Conservation (phyloP, 2,329 filamentous ascomycete species). For the Talaromyces sp. region DNA sequence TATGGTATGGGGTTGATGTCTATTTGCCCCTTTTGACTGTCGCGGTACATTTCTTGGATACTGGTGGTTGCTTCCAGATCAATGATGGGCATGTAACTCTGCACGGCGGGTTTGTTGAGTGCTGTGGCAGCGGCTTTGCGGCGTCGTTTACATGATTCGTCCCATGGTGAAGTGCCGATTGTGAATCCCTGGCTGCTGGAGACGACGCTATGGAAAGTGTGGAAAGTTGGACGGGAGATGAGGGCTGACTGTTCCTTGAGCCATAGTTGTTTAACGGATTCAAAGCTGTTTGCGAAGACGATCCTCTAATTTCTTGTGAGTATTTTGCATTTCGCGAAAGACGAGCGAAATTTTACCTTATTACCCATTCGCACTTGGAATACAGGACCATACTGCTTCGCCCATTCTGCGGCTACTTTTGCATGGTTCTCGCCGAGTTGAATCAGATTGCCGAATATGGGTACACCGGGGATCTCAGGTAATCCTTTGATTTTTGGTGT, state of each 20-base stretch:
- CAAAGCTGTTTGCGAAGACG: slow-evolving; percentile 74
- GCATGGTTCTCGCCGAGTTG: slow-evolving; percentile 59
- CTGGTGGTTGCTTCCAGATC: slow-evolving; percentile 71
- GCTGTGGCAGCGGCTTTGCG: slow-evolving; percentile 77
- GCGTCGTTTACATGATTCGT: slow-evolving; percentile 72
- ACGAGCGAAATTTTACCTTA: slow-evolving; percentile 42
- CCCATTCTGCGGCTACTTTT: slow-evolving; percentile 54
- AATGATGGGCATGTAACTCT: slow-evolving; percentile 78
- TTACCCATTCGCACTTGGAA: slow-evolving; percentile 66
- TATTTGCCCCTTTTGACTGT: slow-evolving; percentile 58
- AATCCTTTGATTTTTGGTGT: slow-evolving; percentile 59
- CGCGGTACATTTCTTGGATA: slow-evolving; percentile 67
- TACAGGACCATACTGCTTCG: slow-evolving; percentile 59
- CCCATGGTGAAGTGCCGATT: slow-evolving; percentile 80
- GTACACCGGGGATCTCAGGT: slow-evolving; percentile 60
- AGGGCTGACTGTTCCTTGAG: slow-evolving; percentile 74
- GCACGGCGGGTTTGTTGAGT: slow-evolving; percentile 69
- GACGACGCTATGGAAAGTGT: slow-evolving; percentile 78
- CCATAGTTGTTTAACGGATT: slow-evolving; percentile 69
- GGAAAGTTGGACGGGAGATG: slow-evolving; percentile 72
- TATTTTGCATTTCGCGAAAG: background rate
- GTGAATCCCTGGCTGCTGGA: slow-evolving; percentile 75
- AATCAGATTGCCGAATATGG: slow-evolving; percentile 61
- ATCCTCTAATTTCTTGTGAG: slow-evolving; percentile 51
- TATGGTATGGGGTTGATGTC: slow-evolving; percentile 70